These are phyloP conservation scores for Fallopia convolvulus DNA, from an alignment of 148 eudicot species.

Conservation along the genomic window DNA sequence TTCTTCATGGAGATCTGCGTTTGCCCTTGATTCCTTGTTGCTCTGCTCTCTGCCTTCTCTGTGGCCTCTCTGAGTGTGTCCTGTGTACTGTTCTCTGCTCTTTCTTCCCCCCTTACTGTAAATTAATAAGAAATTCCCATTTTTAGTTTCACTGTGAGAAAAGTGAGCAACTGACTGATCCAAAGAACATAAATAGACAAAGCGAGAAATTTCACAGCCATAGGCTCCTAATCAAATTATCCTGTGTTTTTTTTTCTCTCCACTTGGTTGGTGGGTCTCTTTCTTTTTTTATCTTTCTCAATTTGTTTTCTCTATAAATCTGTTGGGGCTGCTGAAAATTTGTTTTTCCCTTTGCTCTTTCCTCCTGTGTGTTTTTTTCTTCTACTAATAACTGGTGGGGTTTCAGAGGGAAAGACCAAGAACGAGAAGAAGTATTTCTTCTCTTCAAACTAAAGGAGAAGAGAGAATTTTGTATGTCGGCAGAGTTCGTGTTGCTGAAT, in stretches of 20 bases:
- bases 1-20: conserved; percentile 4
- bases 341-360: background rate
- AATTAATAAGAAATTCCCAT: background rate
- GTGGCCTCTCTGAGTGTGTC: background rate
- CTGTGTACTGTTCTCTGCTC: background rate
- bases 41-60: background rate
- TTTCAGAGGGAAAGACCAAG: background rate
- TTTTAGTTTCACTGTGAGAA: background rate
- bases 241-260: background rate
- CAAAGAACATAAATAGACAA: background rate
- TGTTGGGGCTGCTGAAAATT: background rate
- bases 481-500: background rate
- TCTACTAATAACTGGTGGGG: background rate
- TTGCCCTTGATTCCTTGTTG: background rate
- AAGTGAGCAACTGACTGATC: background rate
- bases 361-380: background rate
- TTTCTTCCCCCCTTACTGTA: too few species aligned
- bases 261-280: background rate
- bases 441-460: background rate
- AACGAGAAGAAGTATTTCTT: background rate
- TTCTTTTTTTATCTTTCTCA: background rate
- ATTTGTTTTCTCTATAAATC: background rate
- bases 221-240: background rate
- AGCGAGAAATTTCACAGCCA: conserved; percentile 2
- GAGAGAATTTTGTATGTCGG: background rate